Base-by-base conservation (phyloP, 805 yeast genomes). In the Pichia nanzhaoensis region DNA sequence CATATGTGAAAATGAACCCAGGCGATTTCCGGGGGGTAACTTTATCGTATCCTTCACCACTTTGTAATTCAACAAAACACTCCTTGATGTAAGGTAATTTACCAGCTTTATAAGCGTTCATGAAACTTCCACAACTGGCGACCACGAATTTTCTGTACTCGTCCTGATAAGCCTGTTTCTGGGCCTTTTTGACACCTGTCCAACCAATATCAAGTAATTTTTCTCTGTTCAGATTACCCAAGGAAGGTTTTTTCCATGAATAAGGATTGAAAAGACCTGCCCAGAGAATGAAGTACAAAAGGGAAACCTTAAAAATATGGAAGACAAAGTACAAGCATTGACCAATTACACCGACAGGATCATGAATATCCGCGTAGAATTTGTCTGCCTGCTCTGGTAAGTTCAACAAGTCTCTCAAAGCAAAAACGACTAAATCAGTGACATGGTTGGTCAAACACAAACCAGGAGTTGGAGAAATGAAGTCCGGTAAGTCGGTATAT, bases 401-500 rank as follows among this genome's bases (percentile, higher is more conserved):
- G 16, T 74, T 76, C 49, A 75, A 64, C 18, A 53, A 45, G 16
- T 56, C 35, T 16, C 37, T 51, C 21, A 72, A 55, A 2, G 68
- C 19, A 21, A 53, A 48, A 13, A 63, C 57, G 5, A 57, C 45
- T 2, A 49, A 17, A 44, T 57, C 65, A 5, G 74, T 65, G 22
- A 79, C 46, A 53, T 78, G 77, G 55, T 80, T 82, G 10, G 95
- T 83, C 46, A 88, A 66, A 52, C 90, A 84, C 46, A 80, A 74
- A 20, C 96, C 96, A 0, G 98, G 98, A 4, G 98, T 91, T 39
- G 97, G 97, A 31, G 90, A 77, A 44, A 88, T 69, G 55, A 71
- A 75, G 58, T 88, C 96, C 2, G 99, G 99, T 61, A 93, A 73
- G 67, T 93, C 98, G 1, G 95, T 81, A 64, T 90, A 93, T 48